Evolutionary conservation across 2,329 filamentous ascomycete genomes (phyloP).

Genomic region (Monosporascus ibericus): DNA sequence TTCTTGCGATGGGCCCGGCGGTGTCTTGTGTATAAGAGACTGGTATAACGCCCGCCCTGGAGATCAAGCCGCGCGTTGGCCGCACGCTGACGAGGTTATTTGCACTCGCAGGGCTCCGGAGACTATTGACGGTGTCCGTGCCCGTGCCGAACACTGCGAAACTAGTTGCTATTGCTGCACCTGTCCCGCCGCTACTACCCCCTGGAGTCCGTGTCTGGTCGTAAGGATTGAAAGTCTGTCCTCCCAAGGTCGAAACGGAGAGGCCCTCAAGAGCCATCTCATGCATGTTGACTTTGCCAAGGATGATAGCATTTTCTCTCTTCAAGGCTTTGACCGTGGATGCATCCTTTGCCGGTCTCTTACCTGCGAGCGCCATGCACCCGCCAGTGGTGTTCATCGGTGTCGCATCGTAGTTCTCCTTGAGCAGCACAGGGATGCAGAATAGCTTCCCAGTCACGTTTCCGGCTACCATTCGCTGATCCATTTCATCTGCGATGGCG

Average conservation of each 20-base stretch:
- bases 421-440: slow-evolving; percentile 56
- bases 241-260: slow-evolving; percentile 55
- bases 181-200: slow-evolving; percentile 58
- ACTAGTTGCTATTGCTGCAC: slow-evolving; percentile 48
- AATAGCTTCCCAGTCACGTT: slow-evolving; percentile 49
- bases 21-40: slow-evolving; percentile 52
- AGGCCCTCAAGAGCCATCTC: slow-evolving; percentile 60
- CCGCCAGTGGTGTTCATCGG: slow-evolving; percentile 54
- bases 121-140: slow-evolving; percentile 56
- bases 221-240: slow-evolving; percentile 61
- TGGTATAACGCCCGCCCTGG: slow-evolving; percentile 45
- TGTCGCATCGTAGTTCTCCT: slow-evolving; percentile 56
- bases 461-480: slow-evolving; percentile 36
- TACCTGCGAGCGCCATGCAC: slow-evolving; percentile 41
- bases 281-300: slow-evolving; percentile 57
- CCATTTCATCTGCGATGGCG: slow-evolving; percentile 41
- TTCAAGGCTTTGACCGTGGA: slow-evolving; percentile 43
- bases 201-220: slow-evolving; percentile 56
- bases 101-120: slow-evolving; percentile 55
- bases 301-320: slow-evolving; percentile 47
- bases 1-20: slow-evolving; percentile 48
- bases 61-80: slow-evolving; percentile 48
- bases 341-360: slow-evolving; percentile 39
- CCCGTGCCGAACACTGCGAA: slow-evolving; percentile 54
- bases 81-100: slow-evolving; percentile 55